Evolutionary conservation across 2,329 filamentous ascomycete genomes (phyloP).

Genomic region (Ceratocystis eucalypticola): DNA sequence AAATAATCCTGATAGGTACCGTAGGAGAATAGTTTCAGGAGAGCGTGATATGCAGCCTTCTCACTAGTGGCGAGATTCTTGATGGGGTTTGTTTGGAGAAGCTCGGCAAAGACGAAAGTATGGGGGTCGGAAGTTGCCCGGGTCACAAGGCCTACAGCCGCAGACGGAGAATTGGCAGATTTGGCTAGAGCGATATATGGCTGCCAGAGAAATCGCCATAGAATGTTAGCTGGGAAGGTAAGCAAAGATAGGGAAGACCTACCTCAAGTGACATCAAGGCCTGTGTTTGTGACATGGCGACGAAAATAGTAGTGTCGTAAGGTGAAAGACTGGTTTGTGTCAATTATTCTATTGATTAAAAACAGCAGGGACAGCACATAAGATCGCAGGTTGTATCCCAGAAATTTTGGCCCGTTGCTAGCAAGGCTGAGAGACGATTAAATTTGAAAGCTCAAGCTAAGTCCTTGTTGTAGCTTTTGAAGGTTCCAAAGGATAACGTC

Average conservation of each 20-base stretch:
- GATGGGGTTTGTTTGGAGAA: slow-evolving; percentile 70
- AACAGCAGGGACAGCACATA: no score
- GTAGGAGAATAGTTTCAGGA: slow-evolving; percentile 84
- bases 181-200: slow-evolving; percentile 86
- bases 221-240: not conserved
- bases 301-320: not conserved
- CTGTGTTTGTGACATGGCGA: slow-evolving; percentile 57
- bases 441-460: not conserved
- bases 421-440: not conserved
- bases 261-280: slow-evolving; percentile 52
- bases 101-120: slow-evolving; percentile 86
- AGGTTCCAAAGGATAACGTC: not conserved
- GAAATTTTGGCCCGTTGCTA: no score
- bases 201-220: slow-evolving; percentile 34
- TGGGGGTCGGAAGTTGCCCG: slow-evolving; percentile 81
- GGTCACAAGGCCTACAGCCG: slow-evolving; percentile 70
- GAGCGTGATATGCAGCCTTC: slow-evolving; percentile 45
- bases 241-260: slow-evolving; percentile 12
- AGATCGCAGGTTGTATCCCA: no score
- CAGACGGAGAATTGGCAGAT: slow-evolving; percentile 68
- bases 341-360: not conserved
- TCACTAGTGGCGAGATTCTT: slow-evolving; percentile 47
- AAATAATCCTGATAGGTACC: slow-evolving; percentile 72
- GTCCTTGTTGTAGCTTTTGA: not conserved
- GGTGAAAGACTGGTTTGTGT: not conserved